Evolutionary conservation across 352 stramenopile species (phyloP), one percentile per base, ranked within the genome.

Genomic region (Saprolegnia diclina): DNA sequence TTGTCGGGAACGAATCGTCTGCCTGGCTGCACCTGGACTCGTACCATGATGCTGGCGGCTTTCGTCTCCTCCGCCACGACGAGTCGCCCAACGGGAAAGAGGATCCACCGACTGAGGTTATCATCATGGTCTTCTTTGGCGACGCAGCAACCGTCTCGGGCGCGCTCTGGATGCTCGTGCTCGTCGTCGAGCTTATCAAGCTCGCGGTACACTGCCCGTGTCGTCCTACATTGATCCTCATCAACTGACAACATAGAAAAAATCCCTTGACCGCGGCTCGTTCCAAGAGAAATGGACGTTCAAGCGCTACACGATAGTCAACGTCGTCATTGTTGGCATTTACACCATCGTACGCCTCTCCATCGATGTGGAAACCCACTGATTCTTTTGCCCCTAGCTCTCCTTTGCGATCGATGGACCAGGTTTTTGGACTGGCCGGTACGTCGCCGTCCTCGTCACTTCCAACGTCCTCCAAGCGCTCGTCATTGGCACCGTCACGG

Each of bases 161-260:
- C 37, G 53, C n/a, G 22, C 63, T 69, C 14, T 69, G 63, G 63
- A 69, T 69, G 63, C 42, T 69, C 18, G 63, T 69, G 13, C 63
- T 69, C 53, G 63, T 69, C 7, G 1, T 61, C 13, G 63, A 69
- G 29, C 32, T 69, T 4, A 22, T 69, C 11, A 52, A 52, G 4
- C 37, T 69, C n/a, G 63, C 54, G 63, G 63, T 69, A 40, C 26
- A 32, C 44, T 32, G 11, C 16, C 35, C 5, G 29, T 35, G 5
- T 63, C 29, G 6, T 29, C 13, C 3, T 9, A 29, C 35, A 11
- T 29, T 16, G n/a, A 5, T 57, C 22, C 22, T 57, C 52, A 57
- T 57, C 18, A 24, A 42, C 52, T 59, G 24, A 52, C 45, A 52
- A 21, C 52, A 59, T n/a, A 59, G 52, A 59, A 59, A 59, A 59